Base-by-base conservation (phyloP, 2,329 filamentous ascomycete genomes). In the Xylaria sp. region DNA sequence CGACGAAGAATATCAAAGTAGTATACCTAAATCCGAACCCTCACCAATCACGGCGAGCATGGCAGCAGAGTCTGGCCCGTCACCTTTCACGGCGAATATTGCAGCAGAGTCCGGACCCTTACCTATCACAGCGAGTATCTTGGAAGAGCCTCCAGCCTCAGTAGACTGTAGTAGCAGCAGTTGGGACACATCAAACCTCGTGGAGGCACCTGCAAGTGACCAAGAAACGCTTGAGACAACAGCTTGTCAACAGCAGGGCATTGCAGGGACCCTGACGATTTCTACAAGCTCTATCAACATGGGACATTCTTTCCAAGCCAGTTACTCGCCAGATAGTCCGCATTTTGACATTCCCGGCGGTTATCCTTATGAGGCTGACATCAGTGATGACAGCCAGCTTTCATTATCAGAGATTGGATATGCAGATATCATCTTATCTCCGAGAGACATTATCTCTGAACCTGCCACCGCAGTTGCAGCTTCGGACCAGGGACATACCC, bases 321-420 rank as follows among this genome's bases (percentile, higher is more conserved):
- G 52, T 34, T 54, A 49, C 6, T 51, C 51, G 16, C 37, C 64
- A 30, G 68, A 64, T 6, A 59, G 59, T 67, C 71, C 59, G 69
- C 76, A 61, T 73, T 79, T 82, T 47, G 78, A 78, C 47, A 72
- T 87, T 13, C 86, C 87, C 7, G 86, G 86, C 6, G 80, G 78
- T 0, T 89, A 86, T 63, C 83, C 83, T 4, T 72, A 75, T 8
- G 58, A 61, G 5, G 60, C 61, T 3, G 63, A 66, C 13, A 42
- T 39, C 5, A 57, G 49, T 55, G 34, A n/a, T 30, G 47, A 51
- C 13, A 39, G 49, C 30, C 47, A 23, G 23, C n/a, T 23, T 35
- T 52, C 63, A 35, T 23, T 30, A 19, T 23, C 57, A 13, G 49
- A 58, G 19, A 18, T 57, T 16, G 13, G 11, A 11, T 30, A 52